Base-by-base conservation (phyloP, 2,329 filamentous ascomycete species). In the Nannizziopsis arthrosporioides region DNA sequence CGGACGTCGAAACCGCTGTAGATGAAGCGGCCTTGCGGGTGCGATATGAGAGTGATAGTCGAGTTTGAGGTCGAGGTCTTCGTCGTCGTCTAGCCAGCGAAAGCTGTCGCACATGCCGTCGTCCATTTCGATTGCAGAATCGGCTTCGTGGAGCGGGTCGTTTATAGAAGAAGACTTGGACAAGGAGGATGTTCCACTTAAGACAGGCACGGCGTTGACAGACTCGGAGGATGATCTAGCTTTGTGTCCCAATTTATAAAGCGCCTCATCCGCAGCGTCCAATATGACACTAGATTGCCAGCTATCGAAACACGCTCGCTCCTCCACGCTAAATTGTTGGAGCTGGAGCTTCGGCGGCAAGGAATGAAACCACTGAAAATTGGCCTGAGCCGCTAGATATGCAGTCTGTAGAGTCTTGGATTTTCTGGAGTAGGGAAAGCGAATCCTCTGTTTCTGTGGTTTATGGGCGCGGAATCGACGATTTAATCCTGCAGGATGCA, bases 291-390 rank as follows among this genome's bases (percentile, higher is more conserved):
- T 73, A 55, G 76, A 68, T 44, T 73, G 67, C 45, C 73, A 72
- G 48, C 71, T 71, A 36, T 75, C 75, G 19, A 65, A 47, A 50
- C 80, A 64, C 38, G 76, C 67, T 56, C 83, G 82, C 65, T 92
- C 85, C 63, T 88, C 82, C 42, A 71, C 73, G 18, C 81, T 81
- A 62, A 88, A 82, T 53, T 84, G 77, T 54, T 77, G 78, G 54
- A 78, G 77, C 59, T 79, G 80, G 54, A 87, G 74, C 64, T 86
- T 87, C 53, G 84, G 78, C 15, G 85, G 84, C 37, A 88, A 71
- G 17, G 74, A 77, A 46, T 81, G 71, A 61, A 81, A 88, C 71
- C 84, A 86, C 53, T 77, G 72, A 47, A 76, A 76, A 56, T 85
- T 79, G 27, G 73, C 71, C 48, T 74, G 72, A 47, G 73, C 68